Conservation (phyloP, 495 filamentous ascomycete species). For the Hypoxylon fragiforme region DNA sequence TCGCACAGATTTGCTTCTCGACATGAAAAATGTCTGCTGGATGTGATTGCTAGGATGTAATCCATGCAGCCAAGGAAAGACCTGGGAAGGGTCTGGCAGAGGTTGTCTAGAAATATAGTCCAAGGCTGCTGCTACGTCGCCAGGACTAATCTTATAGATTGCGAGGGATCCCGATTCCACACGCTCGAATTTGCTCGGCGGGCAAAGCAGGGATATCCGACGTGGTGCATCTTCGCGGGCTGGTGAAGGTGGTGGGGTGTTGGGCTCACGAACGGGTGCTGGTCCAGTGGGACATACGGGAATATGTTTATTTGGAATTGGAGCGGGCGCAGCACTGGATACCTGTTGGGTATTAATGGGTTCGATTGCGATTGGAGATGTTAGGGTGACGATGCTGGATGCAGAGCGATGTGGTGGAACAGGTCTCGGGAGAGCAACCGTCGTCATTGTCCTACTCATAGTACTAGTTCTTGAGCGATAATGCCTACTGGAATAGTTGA, state of each 20-base stretch:
- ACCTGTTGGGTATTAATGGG: conserved; percentile 45
- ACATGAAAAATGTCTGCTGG: conserved; percentile 85
- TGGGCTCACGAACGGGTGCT: conserved; percentile 59
- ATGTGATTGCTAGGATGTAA: conserved; percentile 87
- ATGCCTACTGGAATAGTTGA: conserved; percentile 7
- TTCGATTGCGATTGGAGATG: conserved; percentile 55
- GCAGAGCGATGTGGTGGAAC: conserved; percentile 52
- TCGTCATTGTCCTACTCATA: conserved; percentile 49
- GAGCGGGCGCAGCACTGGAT: conserved; percentile 44
- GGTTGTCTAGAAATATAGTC: conserved; percentile 75
- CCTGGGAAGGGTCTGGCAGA: conserved; percentile 76
- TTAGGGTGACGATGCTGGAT: conserved; percentile 51
- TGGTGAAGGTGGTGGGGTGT: conserved; percentile 69
- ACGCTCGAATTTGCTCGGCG: conserved; percentile 63
- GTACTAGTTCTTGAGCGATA: conserved; percentile 9
- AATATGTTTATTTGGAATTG: conserved; percentile 89
- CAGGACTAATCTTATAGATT: conserved; percentile 73
- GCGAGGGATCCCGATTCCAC: conserved; percentile 60
- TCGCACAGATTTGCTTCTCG: conserved; percentile 69
- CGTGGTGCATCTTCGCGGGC: conserved; percentile 53
- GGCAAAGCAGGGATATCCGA: conserved; percentile 65
- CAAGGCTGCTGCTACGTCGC: conserved; percentile 68
- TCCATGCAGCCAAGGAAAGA: conserved; percentile 98
- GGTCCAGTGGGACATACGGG: conserved; percentile 82
- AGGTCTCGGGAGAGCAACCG: conserved; percentile 57